Conservation (phyloP, 441 rosid genomes). For the Populus hybrid region DNA sequence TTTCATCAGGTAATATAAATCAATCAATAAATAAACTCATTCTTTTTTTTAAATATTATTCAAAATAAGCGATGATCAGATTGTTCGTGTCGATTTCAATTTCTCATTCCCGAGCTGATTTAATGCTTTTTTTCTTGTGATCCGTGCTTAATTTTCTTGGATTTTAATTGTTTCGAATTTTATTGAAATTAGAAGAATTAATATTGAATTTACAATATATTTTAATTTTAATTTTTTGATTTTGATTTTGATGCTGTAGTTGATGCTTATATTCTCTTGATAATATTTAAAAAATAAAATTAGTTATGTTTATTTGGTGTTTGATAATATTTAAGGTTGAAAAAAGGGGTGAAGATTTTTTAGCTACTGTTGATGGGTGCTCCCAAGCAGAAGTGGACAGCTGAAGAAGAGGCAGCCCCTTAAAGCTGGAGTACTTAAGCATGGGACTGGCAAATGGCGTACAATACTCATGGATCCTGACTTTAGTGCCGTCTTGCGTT, state of each 20-base stretch:
- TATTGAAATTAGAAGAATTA: too few relatives aligned
- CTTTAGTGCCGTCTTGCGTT: constrained; percentile 61
- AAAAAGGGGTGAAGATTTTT: neutral
- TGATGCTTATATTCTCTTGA: too few relatives aligned
- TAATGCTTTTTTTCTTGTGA: too few relatives aligned
- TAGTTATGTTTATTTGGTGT: neutral
- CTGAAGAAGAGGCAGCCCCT: constrained; percentile 92
- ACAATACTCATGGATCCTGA: constrained; percentile 95
- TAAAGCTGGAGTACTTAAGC: constrained; percentile 87
- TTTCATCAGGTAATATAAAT: neutral
- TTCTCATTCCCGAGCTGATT: too few relatives aligned
- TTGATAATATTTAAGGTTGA: neutral
- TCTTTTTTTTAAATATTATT: neutral
- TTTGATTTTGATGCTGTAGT: too few relatives aligned
- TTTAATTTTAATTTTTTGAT: too few relatives aligned
- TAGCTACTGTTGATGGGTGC: constrained; percentile 69
- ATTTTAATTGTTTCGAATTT: too few relatives aligned
- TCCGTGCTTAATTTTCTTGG: too few relatives aligned
- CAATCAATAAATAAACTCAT: too few relatives aligned
- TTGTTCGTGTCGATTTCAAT: neutral
- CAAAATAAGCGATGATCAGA: constrained; percentile 3
- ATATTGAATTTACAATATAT: too few relatives aligned
- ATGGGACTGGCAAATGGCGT: constrained; percentile 98
- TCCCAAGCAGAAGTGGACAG: constrained; percentile 97
- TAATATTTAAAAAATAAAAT: too few relatives aligned